Evolutionary conservation across 139 green algal genomes (phyloP), one percentile per base, ranked within the genome.

Genomic region (Zygnema circumcarinatum): DNA sequence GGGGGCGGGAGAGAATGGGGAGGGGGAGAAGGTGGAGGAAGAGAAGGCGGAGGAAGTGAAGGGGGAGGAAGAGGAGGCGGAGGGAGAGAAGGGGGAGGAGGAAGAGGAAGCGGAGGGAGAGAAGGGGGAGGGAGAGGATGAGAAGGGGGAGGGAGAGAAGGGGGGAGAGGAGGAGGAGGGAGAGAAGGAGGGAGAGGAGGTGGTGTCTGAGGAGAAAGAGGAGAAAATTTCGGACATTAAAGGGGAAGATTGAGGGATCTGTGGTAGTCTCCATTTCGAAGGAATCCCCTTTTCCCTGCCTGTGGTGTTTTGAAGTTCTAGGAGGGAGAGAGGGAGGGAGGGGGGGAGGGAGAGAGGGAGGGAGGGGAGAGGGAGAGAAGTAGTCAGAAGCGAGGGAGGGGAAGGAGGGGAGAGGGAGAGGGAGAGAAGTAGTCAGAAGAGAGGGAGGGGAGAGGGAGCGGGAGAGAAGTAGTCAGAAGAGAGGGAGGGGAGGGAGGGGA

Each of bases 41-140:
- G 16, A 11, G 69, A 16, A 78, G 69, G 16, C 11, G 16, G 69
- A 11, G 35, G 16, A 16, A 41, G 35, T 25, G 3, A 7, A 11
- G 16, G 69, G 16, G 69, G 16, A 20, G 69, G 36, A 78, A 16
- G 16, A 20, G 7, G 69, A 39, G 36, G 16, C 36, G 16, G 69
- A 39, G 69, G 16, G 36, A 16, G 69, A 78, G 69, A 78, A 20
- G 16, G 69, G 69, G 16, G 69, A 78, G 69, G 69, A 38, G 7
- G 69, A 38, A 25, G 69, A 78, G 16, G 69, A 78, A 3, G 69
- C 16, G 69, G 36, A 78, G 7, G 69, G 11, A 22, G 7, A 22
- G 69, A 78, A 52, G 35, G 69, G 16, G 69, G 29, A 47, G 75
- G 75, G 75, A 68, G 36, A 39, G 75, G 75, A 33, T 83, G 33